Conservation (phyloP, 306 rosid species). For the Casuarina equisetifolia region DNA sequence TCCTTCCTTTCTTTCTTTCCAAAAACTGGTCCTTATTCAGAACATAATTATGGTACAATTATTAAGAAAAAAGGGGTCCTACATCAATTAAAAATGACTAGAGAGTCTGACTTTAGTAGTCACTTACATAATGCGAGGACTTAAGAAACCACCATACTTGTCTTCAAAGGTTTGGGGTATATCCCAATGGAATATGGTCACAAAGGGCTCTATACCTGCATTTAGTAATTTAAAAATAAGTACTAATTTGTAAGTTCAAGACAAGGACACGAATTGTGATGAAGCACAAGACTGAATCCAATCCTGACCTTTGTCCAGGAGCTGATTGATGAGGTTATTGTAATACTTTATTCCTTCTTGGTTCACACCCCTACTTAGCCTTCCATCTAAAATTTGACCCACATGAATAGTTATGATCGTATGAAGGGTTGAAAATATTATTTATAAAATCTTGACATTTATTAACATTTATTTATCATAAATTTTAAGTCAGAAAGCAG, state of each 20-base stretch:
- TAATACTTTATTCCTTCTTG: slow-evolving; percentile 32
- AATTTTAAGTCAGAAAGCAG: no score
- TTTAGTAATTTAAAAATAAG: no score
- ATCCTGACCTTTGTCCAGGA: slow-evolving; percentile 29
- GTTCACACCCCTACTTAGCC: slow-evolving; percentile 35
- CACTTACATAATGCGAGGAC: slow-evolving; percentile 44
- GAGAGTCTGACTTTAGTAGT: not conserved
- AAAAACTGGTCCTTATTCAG: no score
- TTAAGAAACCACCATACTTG: slow-evolving; percentile 51
- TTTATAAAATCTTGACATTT: no score
- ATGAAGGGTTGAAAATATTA: no score
- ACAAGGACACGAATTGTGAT: not conserved
- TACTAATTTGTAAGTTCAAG: no score
- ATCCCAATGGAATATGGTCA: slow-evolving; percentile 68
- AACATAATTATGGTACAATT: no score
- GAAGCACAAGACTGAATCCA: not conserved
- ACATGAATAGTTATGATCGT: not conserved
- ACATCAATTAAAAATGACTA: no score
- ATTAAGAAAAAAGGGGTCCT: no score
- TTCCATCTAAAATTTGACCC: slow-evolving; percentile 27
- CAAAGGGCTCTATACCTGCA: slow-evolving; percentile 44
- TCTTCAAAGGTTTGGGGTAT: slow-evolving; percentile 59
- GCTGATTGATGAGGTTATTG: slow-evolving; percentile 39
- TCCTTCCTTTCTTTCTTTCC: no score
- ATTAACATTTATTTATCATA: no score